Conservation (phyloP, 208 protist species). For the Herpetomonas samuelpessoai region DNA sequence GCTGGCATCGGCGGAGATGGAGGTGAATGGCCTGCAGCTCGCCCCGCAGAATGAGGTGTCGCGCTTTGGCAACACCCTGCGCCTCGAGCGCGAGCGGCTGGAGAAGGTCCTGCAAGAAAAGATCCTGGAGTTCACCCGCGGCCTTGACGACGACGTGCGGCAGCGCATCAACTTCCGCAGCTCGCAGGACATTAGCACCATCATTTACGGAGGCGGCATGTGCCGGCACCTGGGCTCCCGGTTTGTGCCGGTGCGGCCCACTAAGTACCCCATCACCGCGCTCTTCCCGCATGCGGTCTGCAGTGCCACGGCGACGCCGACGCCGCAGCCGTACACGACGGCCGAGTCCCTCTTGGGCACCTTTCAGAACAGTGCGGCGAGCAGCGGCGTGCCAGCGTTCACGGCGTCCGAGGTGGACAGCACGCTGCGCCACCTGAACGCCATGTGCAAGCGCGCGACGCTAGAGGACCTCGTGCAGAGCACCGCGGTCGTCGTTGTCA, state of each 20-base stretch:
- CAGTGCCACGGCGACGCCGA: slow-evolving; percentile 55
- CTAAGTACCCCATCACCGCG: slow-evolving; percentile 53
- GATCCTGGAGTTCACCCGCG: slow-evolving; percentile 81
- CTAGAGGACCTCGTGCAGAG: slow-evolving; percentile 56
- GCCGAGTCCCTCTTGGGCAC: slow-evolving; percentile 39
- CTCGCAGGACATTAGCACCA: slow-evolving; percentile 87
- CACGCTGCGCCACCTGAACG: slow-evolving; percentile 41
- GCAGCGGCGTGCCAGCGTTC: slow-evolving; percentile 8
- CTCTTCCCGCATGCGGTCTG: slow-evolving; percentile 80
- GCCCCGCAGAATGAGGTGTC: slow-evolving; percentile 66
- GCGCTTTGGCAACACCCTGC: slow-evolving; percentile 60
- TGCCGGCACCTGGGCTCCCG: slow-evolving; percentile 77
- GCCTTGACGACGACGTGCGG: slow-evolving; percentile 85
- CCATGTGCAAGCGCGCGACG: slow-evolving; percentile 31
- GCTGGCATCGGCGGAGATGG: slow-evolving; percentile 90
- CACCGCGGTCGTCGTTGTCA: slow-evolving; percentile 81
- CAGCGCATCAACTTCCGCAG: slow-evolving; percentile 84
- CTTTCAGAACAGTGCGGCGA: not conserved
- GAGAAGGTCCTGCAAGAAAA: slow-evolving; percentile 84
- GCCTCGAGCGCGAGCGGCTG: slow-evolving; percentile 62
- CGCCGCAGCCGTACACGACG: slow-evolving; percentile 62
- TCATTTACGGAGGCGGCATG: slow-evolving; percentile 86
- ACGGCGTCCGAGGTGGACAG: slow-evolving; percentile 24
- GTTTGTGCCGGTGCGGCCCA: slow-evolving; percentile 60
- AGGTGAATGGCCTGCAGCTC: slow-evolving; percentile 78